Conservation (phyloP, 768 basidiomycete species). For the Suillus subluteus region DNA sequence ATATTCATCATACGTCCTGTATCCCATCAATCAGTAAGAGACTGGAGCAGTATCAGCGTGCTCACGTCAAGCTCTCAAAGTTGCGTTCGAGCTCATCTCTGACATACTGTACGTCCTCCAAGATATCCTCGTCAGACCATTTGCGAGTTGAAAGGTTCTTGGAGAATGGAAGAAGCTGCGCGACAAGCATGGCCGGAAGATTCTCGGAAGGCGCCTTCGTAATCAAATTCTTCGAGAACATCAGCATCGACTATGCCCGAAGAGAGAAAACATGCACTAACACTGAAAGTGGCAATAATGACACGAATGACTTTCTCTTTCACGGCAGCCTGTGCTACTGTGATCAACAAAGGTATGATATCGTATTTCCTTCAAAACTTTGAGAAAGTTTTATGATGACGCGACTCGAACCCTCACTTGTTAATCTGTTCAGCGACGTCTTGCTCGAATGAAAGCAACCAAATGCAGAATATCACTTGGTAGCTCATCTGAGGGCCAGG, state of each 20-base stretch:
- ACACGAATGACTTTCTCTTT: conserved; percentile 98
- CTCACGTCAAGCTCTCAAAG: conserved; percentile 90
- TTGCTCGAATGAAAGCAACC: conserved; percentile 92
- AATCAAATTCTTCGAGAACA: conserved; percentile 74
- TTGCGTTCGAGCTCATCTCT: conserved; percentile 82
- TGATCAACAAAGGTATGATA: conserved; percentile 81
- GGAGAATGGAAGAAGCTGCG: conserved; percentile 82
- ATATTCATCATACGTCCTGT: conserved; percentile 96
- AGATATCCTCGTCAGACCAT: conserved; percentile 93
- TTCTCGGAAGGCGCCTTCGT: conserved; percentile 86
- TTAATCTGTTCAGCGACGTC: conserved; percentile 86
- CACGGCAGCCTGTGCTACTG: conserved; percentile 84
- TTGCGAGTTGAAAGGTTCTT: conserved; percentile 85
- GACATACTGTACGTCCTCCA: conserved; percentile 89
- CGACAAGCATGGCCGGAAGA: conserved; percentile 90
- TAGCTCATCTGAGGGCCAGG: conserved; percentile 95
- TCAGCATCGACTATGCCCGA: conserved; percentile 11
- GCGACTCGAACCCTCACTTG: conserved; percentile 53
- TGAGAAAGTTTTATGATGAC: conserved; percentile 6
- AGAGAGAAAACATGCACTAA: conserved; percentile 33
- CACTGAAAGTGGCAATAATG: conserved; percentile 88
- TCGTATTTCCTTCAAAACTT: conserved; percentile 74
- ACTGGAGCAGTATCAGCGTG: conserved; percentile 11
- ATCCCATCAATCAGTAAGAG: neutral
- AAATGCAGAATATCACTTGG: conserved; percentile 90